These are phyloP conservation scores for Flueggea neowawraea DNA, from an alignment of 441 rosid genomes.

Conservation along the genomic window DNA sequence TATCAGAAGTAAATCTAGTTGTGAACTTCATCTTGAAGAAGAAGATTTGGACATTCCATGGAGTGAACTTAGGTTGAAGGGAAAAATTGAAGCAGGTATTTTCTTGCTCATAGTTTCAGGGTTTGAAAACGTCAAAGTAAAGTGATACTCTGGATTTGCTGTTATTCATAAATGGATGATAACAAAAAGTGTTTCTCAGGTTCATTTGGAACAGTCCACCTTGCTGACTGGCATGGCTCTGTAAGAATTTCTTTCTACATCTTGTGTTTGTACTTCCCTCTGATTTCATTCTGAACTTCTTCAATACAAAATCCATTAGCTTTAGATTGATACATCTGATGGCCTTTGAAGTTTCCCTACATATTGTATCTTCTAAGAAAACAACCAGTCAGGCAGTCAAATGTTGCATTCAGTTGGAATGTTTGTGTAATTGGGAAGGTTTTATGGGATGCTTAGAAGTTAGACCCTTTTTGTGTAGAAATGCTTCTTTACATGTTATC, in stretches of 20 bases:
- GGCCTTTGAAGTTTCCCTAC: too few relatives aligned
- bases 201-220: conserved; percentile 95
- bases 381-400: too few relatives aligned
- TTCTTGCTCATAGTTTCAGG: conserved; percentile 5
- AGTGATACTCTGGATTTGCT: too few relatives aligned
- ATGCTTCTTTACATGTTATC: neutral
- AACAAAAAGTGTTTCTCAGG: conserved; percentile 52
- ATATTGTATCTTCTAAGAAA: too few relatives aligned
- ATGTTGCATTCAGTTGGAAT: too few relatives aligned
- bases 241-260: conserved; percentile 34
- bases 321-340: too few relatives aligned
- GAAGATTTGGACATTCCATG: conserved; percentile 86
- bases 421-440: too few relatives aligned
- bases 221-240: conserved; percentile 95
- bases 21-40: conserved; percentile 56
- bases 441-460: too few relatives aligned
- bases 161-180: neutral
- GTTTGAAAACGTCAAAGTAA: neutral
- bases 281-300: too few relatives aligned
- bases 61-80: conserved; percentile 71
- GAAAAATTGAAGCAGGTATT: conserved; percentile 89
- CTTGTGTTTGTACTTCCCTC: too few relatives aligned
- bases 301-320: too few relatives aligned
- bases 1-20: conserved; percentile 30
- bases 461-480: neutral